Conservation (phyloP, 768 basidiomycete genomes). For the Suillus tomentosus region DNA sequence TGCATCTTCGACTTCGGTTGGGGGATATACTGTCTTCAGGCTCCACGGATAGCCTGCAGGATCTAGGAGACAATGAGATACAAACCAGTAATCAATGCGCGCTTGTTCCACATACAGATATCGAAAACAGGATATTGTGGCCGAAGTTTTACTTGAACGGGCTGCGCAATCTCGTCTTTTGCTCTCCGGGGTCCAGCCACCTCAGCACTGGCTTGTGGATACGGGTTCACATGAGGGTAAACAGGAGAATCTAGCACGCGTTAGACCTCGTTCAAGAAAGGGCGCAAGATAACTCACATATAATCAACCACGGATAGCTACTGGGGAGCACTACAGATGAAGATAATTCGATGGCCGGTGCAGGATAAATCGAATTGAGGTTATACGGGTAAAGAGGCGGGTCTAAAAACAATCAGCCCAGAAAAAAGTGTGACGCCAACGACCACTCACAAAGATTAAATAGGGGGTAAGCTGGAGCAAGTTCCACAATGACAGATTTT, state of each 20-base stretch:
- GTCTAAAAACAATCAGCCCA: constrained; percentile 30
- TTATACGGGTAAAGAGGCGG: constrained; percentile 43
- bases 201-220: constrained; percentile 16
- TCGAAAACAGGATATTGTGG: constrained; percentile 30
- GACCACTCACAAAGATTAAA: constrained; percentile 38
- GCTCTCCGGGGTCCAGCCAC: constrained; percentile 9
- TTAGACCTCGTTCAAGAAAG: constrained; percentile 11
- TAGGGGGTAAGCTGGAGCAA: constrained; percentile 19
- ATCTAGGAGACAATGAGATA: constrained; percentile 14
- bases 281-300: constrained; percentile 33
- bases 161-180: neutral
- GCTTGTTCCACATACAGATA: constrained; percentile 34
- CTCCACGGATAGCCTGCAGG: constrained; percentile 31
- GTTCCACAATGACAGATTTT: constrained; percentile 14
- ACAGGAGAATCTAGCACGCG: constrained; percentile 22
- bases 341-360: constrained; percentile 1
- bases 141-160: constrained; percentile 19
- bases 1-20: constrained; percentile 11
- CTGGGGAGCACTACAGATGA: constrained; percentile 17
- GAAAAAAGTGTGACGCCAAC: neutral
- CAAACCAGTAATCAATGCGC: neutral
- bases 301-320: constrained; percentile 38
- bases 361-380: constrained; percentile 40
- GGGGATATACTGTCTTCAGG: constrained; percentile 28
- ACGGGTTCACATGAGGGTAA: constrained; percentile 25